Evolutionary conservation across 2,329 filamentous ascomycete species (phyloP), one percentile per base, ranked within the genome.

Genomic region (Ophiocordyceps camponoti-leonardi): DNA sequence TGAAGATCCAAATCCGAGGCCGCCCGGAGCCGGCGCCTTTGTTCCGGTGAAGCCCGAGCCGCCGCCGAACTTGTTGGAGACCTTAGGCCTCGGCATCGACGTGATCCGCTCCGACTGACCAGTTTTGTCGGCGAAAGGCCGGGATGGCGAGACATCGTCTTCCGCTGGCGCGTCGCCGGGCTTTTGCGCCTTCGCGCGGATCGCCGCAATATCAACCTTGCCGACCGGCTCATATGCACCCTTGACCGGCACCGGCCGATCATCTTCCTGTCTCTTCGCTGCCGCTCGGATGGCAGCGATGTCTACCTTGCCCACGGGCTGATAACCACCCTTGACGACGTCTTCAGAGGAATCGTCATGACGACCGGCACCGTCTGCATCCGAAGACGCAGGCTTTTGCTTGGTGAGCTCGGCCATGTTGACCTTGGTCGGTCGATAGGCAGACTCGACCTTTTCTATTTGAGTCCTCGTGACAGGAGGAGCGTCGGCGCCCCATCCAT

Each of bases 251-350:
- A 82, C 76, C 4, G 92, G 92, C 46, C 87, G 74, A 53, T 94
- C 83, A 56, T 95, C 86, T 42, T 73, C 73, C 62, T 61, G 70
- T 55, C 69, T 80, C 68, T 71, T 80, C 58, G 65, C 87, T 68
- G 74, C 86, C 60, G 71, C 80, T 50, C 92, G 79, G 53, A 98
- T 83, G 35, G 86, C 88, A 22, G 83, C 83, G 64, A 98, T 96
- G 57, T 98, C 88, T n/a, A 98, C 84, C 67, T 95, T 96, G 47
- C 92, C 92, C 54, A 98, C 69, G 19, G 92, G 92, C 61, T 95
- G 86, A 63, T 98, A 98, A 16, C 75, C 82, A 41, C 92, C 92
- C 57, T 67, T 83, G 44, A 96, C 79, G 19, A 95, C 75, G 57
- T 87, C 82, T 22, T 63, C 53, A 31, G 53, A 47, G 6, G 64